Evolutionary conservation across 192 early-diverging fungal species (phyloP), one percentile per base, ranked within the genome.

Genomic region (Podila epigama): DNA sequence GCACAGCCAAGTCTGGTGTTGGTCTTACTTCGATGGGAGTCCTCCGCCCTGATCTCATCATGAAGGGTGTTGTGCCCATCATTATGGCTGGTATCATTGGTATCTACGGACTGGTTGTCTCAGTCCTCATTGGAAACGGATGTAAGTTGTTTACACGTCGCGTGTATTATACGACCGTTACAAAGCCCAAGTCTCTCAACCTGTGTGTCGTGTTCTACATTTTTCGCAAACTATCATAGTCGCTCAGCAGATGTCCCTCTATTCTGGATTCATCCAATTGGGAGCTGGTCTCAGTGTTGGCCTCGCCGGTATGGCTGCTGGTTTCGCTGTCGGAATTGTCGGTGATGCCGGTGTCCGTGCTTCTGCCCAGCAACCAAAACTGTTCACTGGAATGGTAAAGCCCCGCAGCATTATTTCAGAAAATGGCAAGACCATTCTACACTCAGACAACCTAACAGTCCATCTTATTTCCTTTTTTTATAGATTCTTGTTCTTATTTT

Each of bases 61-160:
- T 95, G 81, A 95, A 92, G 79, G 86, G 90, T 44, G 88, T 96
- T 62, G 91, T 99, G 57, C 96, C 96, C 16, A 94, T 97, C 56
- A 92, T 99, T 70, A 97, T 97, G 96, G 94, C 91, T 71, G 97
- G 98, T 94, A 99, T 99, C 83, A 94, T 99, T 70, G 96, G 92
- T 81, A 95, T 99, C 78, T 99, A 99, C 84, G 98, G 98, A 40
- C 87, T 99, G 13, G 96, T 98, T 13, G 96, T 99, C 8, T 88
- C 98, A 7, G 98, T 99, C 6, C 87, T 99, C 39, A 91, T 95
- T 55, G 86, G 92, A 35, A 90, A 89, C 75, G 88, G 89, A 69
- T 83, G 91, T 85, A 92, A 92, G 87, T 87, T 55, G 62, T 56
- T 25, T 32, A 16, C 16, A 39, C 42, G 22, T 69, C 18, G 25